A percentile compares a stretch with the other conserved stretches of the same genome.
Evolutionary conservation across 2,329 filamentous ascomycete species (phyloP).

Genomic region (Leptosphaerulina australis): DNA sequence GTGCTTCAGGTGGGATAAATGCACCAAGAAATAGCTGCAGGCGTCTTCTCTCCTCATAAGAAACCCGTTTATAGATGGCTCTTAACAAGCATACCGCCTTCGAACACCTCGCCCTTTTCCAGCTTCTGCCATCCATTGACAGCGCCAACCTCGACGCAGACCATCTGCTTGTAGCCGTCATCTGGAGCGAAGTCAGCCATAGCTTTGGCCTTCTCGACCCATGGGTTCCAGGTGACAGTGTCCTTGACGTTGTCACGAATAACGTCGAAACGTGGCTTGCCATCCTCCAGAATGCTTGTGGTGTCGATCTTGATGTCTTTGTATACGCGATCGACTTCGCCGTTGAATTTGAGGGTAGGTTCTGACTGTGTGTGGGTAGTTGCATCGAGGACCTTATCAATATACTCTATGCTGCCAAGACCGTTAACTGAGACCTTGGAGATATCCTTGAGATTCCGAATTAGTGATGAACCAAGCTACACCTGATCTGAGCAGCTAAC

Average conservation of each 20-base stretch:
- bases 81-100: slow-evolving; percentile 66
- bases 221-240: slow-evolving; percentile 97
- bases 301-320: slow-evolving; percentile 66
- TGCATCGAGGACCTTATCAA: slow-evolving; percentile 79
- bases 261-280: slow-evolving; percentile 71
- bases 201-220: slow-evolving; percentile 79
- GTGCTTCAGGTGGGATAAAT: neutral
- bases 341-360: slow-evolving; percentile 69
- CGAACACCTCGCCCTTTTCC: slow-evolving; percentile 76
- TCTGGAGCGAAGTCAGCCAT: slow-evolving; percentile 90
- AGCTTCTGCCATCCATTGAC: slow-evolving; percentile 83
- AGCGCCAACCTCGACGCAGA: slow-evolving; percentile 89
- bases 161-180: slow-evolving; percentile 89
- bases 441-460: too few relatives aligned
- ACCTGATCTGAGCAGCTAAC: slow-evolving; percentile 62
- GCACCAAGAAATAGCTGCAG: neutral
- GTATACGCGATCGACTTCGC: slow-evolving; percentile 90
- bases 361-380: slow-evolving; percentile 69
- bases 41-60: neutral
- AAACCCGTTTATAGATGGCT: slow-evolving; percentile 37
- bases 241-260: slow-evolving; percentile 84
- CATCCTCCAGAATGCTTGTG: slow-evolving; percentile 67
- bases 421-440: slow-evolving; percentile 72
- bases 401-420: slow-evolving; percentile 75
- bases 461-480: too few relatives aligned